phyloP scores from a whole-genome alignment of 2,329 filamentous ascomycete species.

The Ophiostoma tasmaniense region DNA sequence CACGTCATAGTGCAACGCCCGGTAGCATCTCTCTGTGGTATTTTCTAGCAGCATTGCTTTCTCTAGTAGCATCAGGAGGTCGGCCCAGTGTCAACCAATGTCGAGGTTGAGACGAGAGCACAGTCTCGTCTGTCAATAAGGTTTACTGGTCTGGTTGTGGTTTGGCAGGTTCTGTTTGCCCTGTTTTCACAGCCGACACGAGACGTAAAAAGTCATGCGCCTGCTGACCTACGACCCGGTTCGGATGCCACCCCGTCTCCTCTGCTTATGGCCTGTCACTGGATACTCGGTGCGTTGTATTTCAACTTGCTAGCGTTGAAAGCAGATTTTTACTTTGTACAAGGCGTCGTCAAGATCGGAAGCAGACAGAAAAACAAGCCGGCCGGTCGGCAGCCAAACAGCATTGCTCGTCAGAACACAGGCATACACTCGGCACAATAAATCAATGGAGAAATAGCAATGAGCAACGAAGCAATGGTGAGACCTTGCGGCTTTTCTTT shows the following conservation, averaged over 20 bases:
- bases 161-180: neutral
- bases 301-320: neutral
- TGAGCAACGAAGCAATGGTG: neutral
- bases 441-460: neutral
- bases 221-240: neutral
- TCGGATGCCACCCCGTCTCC: neutral
- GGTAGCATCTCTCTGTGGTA: neutral
- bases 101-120: neutral
- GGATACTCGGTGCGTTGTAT: neutral
- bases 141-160: neutral
- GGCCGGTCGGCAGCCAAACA: neutral
- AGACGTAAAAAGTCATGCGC: neutral
- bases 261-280: neutral
- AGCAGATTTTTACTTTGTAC: no score
- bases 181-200: neutral
- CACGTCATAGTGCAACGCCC: neutral
- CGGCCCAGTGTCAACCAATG: neutral
- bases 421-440: neutral
- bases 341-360: no score
- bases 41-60: neutral
- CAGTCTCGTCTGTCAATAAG: neutral
- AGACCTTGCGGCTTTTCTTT: neutral
- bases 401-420: no score
- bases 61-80: neutral
- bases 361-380: neutral